Percentiles rank a stretch among this genome's conserved stretches.
phyloP scores from a whole-genome alignment of 1,284 basidiomycete genomes.

The Ustilago bromivora region DNA sequence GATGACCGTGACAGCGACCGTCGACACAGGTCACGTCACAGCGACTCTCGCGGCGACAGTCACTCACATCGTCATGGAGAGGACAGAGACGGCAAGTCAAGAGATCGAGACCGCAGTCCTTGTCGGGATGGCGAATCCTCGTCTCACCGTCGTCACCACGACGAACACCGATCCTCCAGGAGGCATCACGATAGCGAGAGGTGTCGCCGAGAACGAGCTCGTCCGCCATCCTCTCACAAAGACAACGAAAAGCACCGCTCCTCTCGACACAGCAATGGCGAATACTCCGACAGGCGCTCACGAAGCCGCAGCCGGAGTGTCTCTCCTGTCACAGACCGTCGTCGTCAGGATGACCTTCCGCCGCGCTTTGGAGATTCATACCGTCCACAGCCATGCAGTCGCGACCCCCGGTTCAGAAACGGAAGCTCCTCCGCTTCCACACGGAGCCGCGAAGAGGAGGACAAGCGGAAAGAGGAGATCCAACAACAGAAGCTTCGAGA shows the following conservation, averaged over 20 bases:
- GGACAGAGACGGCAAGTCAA: slow-evolving; percentile 42
- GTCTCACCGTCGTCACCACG: slow-evolving; percentile 26
- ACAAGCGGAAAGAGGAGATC: slow-evolving; percentile 72
- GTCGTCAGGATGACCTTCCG: neutral
- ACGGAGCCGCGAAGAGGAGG: slow-evolving; percentile 49
- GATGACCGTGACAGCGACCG: slow-evolving; percentile 16
- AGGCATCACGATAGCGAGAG: slow-evolving; percentile 36
- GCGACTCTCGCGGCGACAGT: slow-evolving; percentile 10
- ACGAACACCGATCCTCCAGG: slow-evolving; percentile 28
- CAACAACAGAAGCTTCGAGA: slow-evolving; percentile 85
- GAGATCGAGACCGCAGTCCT: slow-evolving; percentile 18
- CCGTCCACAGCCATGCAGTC: neutral
- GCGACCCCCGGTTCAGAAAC: neutral
- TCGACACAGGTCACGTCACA: slow-evolving; percentile 8
- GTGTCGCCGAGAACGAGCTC: slow-evolving; percentile 41
- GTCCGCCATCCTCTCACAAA: neutral
- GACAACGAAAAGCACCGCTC: slow-evolving; percentile 1
- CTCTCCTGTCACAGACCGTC: slow-evolving; percentile 17
- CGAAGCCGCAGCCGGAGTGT: slow-evolving; percentile 24
- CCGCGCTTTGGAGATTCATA: slow-evolving; percentile 13
- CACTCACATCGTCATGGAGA: slow-evolving; percentile 64
- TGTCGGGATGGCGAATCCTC: slow-evolving; percentile 33
- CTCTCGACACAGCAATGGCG: neutral
- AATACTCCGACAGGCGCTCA: neutral
- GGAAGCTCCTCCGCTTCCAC: slow-evolving; percentile 30